phyloP scores from a whole-genome alignment of 345 rosid genomes.

The Erodium maritimum region DNA sequence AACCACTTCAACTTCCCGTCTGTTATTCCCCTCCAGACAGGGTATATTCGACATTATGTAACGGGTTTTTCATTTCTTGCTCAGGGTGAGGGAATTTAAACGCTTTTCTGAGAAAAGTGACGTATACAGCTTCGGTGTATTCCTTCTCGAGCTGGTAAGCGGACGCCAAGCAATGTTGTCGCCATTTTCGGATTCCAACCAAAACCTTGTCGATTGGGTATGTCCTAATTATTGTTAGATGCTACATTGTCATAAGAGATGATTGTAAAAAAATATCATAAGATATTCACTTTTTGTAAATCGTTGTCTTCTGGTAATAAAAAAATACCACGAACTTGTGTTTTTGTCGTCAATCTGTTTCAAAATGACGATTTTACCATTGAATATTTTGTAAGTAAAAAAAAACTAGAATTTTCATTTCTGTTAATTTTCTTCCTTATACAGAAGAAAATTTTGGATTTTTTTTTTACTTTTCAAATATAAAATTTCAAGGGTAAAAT shows the following conservation, averaged over 20 bases:
- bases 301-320: too few species aligned
- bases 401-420: too few species aligned
- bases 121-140: slow-evolving; percentile 79
- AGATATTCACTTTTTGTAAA: too few species aligned
- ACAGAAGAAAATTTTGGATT: too few species aligned
- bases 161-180: slow-evolving; percentile 65
- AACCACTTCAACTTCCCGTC: slow-evolving; percentile 2
- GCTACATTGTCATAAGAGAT: neutral
- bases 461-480: too few species aligned
- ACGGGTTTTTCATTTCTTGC: neutral
- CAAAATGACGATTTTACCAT: too few species aligned
- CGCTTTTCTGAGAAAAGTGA: slow-evolving; percentile 88
- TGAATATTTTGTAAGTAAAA: too few species aligned
- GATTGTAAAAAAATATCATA: too few species aligned
- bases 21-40: neutral
- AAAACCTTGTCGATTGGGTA: slow-evolving; percentile 75
- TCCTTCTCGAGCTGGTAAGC: slow-evolving; percentile 70
- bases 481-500: too few species aligned
- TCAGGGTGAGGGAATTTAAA: slow-evolving; percentile 77
- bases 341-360: too few species aligned
- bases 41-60: neutral
- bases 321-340: too few species aligned
- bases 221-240: slow-evolving; percentile 7
- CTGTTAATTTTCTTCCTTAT: too few species aligned
- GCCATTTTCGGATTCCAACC: slow-evolving; percentile 39